Percentiles rank a stretch among this genome's conserved stretches.
phyloP scores from a whole-genome alignment of 116 monocot genomes.

The Trichopus zeylanicus region DNA sequence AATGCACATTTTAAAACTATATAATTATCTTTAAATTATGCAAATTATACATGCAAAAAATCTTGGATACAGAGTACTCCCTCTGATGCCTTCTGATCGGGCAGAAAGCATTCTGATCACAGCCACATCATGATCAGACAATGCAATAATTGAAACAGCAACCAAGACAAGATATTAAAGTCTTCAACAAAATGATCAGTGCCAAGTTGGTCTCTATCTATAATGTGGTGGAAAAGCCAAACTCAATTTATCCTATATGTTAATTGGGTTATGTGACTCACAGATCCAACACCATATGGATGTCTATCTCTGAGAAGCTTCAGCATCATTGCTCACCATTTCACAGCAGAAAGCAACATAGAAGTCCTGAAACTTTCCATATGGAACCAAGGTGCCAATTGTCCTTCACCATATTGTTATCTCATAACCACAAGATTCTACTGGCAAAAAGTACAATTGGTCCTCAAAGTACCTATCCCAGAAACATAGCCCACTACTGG shows the following conservation, averaged over 20 bases:
- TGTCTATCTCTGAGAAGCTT: background rate
- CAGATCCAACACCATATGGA: background rate
- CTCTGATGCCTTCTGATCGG: background rate
- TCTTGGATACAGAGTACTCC: too few species aligned
- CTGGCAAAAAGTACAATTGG: background rate
- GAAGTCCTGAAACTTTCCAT: background rate
- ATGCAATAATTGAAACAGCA: background rate
- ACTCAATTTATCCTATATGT: background rate
- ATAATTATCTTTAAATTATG: too few species aligned
- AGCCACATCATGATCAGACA: background rate
- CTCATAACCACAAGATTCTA: background rate
- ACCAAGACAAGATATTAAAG: background rate
- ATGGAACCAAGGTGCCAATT: background rate
- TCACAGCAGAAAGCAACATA: conserved; percentile 1
- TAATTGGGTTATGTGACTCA: background rate
- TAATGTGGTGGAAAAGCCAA: background rate
- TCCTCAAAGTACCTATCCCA: background rate
- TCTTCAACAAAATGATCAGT: background rate
- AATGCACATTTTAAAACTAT: too few species aligned
- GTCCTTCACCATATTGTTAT: background rate
- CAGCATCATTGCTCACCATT: conserved; percentile 3
- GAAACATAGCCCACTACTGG: background rate
- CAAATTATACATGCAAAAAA: too few species aligned
- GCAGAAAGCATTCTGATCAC: background rate
- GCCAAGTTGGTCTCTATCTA: background rate